Evolutionary conservation across 306 rosid genomes (phyloP).

Genomic region (Cicer yamashitae): DNA sequence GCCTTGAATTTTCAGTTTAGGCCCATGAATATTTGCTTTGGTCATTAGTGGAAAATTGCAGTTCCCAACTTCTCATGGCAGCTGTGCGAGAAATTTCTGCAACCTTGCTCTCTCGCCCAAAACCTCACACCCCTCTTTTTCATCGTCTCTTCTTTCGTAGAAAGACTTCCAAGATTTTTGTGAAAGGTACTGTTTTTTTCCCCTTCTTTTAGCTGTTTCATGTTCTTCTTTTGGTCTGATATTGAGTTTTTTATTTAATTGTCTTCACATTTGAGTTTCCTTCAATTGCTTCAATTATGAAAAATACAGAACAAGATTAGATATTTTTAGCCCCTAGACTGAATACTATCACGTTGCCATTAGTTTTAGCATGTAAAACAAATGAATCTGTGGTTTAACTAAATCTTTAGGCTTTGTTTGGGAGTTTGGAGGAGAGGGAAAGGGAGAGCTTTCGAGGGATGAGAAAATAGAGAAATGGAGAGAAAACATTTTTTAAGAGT

Average conservation of each 20-base stretch:
- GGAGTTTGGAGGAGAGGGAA: too few relatives aligned
- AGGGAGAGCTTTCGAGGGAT: too few relatives aligned
- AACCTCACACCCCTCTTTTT: neutral
- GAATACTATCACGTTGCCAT: neutral
- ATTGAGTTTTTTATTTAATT: neutral
- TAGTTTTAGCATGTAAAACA: neutral
- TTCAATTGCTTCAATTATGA: slow-evolving; percentile 4
- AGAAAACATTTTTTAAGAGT: too few relatives aligned
- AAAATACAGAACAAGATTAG: neutral
- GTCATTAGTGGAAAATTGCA: neutral
- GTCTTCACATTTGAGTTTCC: neutral
- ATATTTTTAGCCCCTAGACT: neutral
- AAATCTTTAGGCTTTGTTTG: neutral
- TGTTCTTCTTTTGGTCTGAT: neutral
- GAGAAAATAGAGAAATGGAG: too few relatives aligned
- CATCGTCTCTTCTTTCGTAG: slow-evolving; percentile 26
- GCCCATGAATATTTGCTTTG: neutral
- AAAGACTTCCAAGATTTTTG: slow-evolving; percentile 43
- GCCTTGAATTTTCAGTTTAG: too few relatives aligned
- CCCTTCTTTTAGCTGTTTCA: neutral
- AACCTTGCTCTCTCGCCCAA: neutral
- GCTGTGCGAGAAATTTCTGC: neutral
- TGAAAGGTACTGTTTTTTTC: slow-evolving; percentile 24
- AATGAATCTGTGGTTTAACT: neutral
- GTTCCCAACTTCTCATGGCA: slow-evolving; percentile 23